Evolutionary conservation across 306 rosid genomes (phyloP), one percentile per base, ranked within the genome.

Genomic region (Casuarina glauca): DNA sequence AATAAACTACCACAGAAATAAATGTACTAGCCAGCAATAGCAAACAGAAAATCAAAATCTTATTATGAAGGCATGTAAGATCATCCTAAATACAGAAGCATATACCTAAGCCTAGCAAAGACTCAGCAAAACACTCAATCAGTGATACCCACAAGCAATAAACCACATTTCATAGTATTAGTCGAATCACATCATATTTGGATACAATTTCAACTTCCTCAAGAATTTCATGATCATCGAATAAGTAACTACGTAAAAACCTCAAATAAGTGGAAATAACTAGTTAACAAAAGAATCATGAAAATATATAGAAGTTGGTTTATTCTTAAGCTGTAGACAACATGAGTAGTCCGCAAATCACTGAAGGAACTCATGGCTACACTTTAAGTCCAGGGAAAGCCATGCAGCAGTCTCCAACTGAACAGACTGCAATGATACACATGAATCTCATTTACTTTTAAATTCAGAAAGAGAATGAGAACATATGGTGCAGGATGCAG

Each of bases 1-100:
- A 9, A 4, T 11, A 67, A 19, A 57, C 69, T 77, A 70, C 41
- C 35, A 44, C 52, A 72, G 46, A 75, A 75, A 71, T 1, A 70
- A 50, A 15, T 16, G 39, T 39, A 13, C 20, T 38, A 16, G 69
- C 69, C 43, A 63, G 46, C 43, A 11, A 62, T 36, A 62, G 69
- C n/a, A 3, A 35, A 32, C n/a, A 1, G 44, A 38, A 62, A 62
- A 35, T 5, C 4, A 62, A 2, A 38, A 62, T 62, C 69, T 62
- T 36, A 62, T 19, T 62, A 36, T 12, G 8, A 35, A 62, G 69
- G 44, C n/a, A 62, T 35, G 36, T n/a, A 13, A 63, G 44, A 39
- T 38, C 64, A 13, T 63, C 4, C 44, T 19, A 63, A 63, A 63
- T 63, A 54, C 9, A 9, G 44, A 15, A 5, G 69, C 69, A 62